Percentiles rank a stretch among this genome's conserved stretches.
Conservation (phyloP, 805 yeast genomes). For the Priceomyces melissophilus region DNA sequence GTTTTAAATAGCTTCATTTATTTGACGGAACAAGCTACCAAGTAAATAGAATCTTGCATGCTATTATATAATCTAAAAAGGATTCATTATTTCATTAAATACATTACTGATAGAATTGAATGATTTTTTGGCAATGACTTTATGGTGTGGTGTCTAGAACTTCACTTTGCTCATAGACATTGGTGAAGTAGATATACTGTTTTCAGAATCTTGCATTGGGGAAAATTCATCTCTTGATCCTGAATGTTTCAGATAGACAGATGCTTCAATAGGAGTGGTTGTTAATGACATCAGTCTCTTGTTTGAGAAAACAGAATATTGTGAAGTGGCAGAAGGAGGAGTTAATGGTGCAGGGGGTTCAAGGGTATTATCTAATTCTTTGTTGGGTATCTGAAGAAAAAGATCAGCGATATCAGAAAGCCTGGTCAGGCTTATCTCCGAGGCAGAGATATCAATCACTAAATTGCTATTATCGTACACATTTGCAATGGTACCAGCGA, state of each 20-base stretch:
- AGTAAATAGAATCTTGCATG: constrained; percentile 1
- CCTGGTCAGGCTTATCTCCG: constrained; percentile 10
- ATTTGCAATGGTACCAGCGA: constrained; percentile 11
- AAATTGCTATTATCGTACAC: constrained; percentile 19
- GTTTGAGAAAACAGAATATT: constrained; percentile 34
- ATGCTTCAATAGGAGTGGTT: constrained; percentile 24
- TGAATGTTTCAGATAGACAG: constrained; percentile 6
- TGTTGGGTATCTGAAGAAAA: constrained; percentile 21
- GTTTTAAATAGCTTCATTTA: constrained; percentile 2
- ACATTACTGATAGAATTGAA: constrained; percentile 3
- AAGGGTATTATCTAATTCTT: constrained; percentile 1
- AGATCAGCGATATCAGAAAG: constrained; percentile 22
- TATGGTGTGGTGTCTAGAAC: constrained; percentile 1
- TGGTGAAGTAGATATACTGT: constrained; percentile 9
- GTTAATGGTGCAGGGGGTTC: constrained; percentile 24
- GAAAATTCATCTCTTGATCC: constrained; percentile 9
- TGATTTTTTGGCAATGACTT: too few relatives aligned
- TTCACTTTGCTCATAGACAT: constrained; percentile 8
- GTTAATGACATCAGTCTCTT: constrained; percentile 17
- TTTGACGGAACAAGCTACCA: background rate
- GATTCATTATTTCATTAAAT: constrained; percentile 1
- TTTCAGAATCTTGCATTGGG: constrained; percentile 8
- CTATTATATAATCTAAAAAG: background rate
- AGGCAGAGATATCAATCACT: constrained; percentile 5
- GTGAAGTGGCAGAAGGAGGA: constrained; percentile 43